Base-by-base conservation (phyloP, 2,329 filamentous ascomycete genomes). In the Calonectria leucothoes region DNA sequence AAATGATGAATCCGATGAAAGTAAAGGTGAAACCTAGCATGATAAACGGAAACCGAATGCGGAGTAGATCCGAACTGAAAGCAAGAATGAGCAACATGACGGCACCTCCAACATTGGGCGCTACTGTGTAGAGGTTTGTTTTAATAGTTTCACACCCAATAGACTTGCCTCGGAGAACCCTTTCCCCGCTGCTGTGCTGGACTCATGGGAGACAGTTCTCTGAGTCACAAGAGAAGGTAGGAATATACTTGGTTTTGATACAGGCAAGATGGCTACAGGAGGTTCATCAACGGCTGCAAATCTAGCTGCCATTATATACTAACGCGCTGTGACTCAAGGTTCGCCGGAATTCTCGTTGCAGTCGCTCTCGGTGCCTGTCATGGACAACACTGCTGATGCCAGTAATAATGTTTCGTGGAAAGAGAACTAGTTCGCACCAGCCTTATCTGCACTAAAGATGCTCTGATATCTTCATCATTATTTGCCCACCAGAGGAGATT, bases 101-200 rank as follows among this genome's bases (percentile, higher is more conserved):
- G 14, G 87, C 87, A 0, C 87, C 87, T 0, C 86, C 85, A 4
- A 85, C 81, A 29, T 89, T 89, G 0, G 87, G 87, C 2, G 87
- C 85, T 3, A 89, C 86, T 0, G 86, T 88, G 79, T 83, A 87
- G 3, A 89, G 81, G 69, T 88, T 89, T 0, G 87, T 88, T 59
- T 86, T 86, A 37, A 89, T n/a, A n/a, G n/a, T n/a, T n/a, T n/a
- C n/a, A n/a, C n/a, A n/a, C n/a, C n/a, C n/a, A n/a, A n/a, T 12
- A 57, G 52, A 23, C 52, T 57, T 11, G 52, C 52, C 2, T 31
- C 52, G 8, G 52, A 57, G 52, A 31, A 57, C 17, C 52, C 52
- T 23, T 57, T 57, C 52, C 52, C 52, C 8, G 52, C 52, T 20
- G 52, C 52, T 15, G 52, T 57, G 20, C 31, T 57, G 23, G 52